These are phyloP conservation scores for Mallotus nudiflorus DNA, from an alignment of 345 rosid species.

Conservation along the genomic window DNA sequence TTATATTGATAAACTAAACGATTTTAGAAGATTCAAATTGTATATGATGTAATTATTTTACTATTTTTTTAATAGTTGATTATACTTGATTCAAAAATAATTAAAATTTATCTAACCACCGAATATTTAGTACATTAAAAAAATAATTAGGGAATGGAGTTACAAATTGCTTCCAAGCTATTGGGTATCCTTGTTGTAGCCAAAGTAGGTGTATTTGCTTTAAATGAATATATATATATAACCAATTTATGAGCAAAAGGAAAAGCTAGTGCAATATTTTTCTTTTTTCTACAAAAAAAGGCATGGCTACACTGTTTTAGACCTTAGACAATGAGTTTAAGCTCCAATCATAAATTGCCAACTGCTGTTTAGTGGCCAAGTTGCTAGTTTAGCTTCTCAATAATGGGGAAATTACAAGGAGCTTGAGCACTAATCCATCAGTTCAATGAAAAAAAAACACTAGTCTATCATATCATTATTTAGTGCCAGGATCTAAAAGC, in stretches of 20 bases:
- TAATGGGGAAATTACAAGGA: slow-evolving; percentile 5
- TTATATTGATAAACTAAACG: no score
- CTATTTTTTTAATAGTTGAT: no score
- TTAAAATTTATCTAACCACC: no score
- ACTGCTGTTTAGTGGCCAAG: neutral
- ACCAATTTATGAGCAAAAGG: neutral
- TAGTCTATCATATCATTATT: neutral
- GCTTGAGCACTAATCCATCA: no score
- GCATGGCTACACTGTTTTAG: neutral
- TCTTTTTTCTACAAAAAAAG: neutral
- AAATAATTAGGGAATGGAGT: no score
- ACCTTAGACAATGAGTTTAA: neutral
- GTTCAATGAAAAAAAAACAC: no score
- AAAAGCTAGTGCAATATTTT: neutral
- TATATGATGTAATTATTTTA: no score
- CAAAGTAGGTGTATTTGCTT: neutral
- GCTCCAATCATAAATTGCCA: neutral
- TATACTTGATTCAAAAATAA: no score
- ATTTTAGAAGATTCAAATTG: no score
- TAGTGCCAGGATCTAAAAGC: neutral
- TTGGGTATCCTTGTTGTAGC: neutral
- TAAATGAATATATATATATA: neutral
- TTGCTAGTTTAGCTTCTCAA: neutral
- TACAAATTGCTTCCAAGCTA: slow-evolving; percentile 1
- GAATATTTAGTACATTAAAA: no score